Conservation (phyloP, 768 basidiomycete genomes). For the Chiua virens region DNA sequence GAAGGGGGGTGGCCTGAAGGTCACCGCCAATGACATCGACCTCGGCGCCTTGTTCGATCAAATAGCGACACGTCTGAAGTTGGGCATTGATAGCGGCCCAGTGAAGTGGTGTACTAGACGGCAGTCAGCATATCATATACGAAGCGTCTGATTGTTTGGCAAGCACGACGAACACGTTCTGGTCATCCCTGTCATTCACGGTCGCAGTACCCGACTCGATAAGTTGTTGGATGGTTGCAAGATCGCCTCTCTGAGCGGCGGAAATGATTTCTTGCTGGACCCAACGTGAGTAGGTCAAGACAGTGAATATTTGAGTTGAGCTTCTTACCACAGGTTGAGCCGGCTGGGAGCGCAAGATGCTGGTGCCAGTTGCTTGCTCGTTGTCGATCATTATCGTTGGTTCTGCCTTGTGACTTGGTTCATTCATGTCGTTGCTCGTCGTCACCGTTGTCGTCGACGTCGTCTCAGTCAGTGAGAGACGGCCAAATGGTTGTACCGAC, state of each 20-base stretch:
- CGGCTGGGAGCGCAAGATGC: conserved; percentile 23
- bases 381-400: conserved; percentile 28
- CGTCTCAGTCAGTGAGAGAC: neutral
- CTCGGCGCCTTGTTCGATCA: conserved; percentile 91
- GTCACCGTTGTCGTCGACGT: conserved; percentile 17
- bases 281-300: conserved; percentile 2
- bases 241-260: conserved; percentile 86
- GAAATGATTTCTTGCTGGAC: conserved; percentile 64
- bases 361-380: conserved; percentile 30
- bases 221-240: conserved; percentile 59
- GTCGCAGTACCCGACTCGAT: conserved; percentile 69
- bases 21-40: conserved; percentile 95
- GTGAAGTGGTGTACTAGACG: conserved; percentile 73
- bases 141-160: neutral
- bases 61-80: conserved; percentile 79
- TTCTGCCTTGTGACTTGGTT: conserved; percentile 28
- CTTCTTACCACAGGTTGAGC: conserved; percentile 21
- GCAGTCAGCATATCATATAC: conserved; percentile 11
- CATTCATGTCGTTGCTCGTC: conserved; percentile 31
- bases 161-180: conserved; percentile 74
- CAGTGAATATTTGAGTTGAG: neutral
- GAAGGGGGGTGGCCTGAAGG: conserved; percentile 90
- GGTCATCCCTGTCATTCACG: conserved; percentile 79
- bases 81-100: conserved; percentile 99
- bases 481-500: conserved; percentile 10